Percentiles rank a stretch among this genome's conserved stretches.
These are phyloP conservation scores for Kurtzmaniella natalensis DNA, from an alignment of 1,139 yeast genomes.

Conservation along the genomic window DNA sequence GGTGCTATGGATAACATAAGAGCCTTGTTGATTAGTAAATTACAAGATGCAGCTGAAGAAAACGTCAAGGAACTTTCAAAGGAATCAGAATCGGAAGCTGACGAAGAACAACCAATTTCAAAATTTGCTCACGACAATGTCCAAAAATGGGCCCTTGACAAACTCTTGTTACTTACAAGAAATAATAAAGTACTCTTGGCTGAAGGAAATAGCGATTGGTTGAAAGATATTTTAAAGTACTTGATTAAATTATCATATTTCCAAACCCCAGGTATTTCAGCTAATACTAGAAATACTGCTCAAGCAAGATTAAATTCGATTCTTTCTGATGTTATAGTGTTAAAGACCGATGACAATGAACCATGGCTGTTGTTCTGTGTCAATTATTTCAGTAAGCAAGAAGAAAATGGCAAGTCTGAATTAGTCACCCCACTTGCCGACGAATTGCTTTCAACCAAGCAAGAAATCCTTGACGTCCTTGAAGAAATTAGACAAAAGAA, in stretches of 20 bases:
- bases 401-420: slow-evolving; percentile 16
- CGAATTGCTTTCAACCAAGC: slow-evolving; percentile 44
- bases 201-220: slow-evolving; percentile 26
- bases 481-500: slow-evolving; percentile 34
- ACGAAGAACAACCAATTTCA: slow-evolving; percentile 16
- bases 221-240: slow-evolving; percentile 47
- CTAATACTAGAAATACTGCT: slow-evolving; percentile 35
- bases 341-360: slow-evolving; percentile 37
- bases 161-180: slow-evolving; percentile 54
- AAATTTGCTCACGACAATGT: slow-evolving; percentile 32
- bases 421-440: slow-evolving; percentile 51
- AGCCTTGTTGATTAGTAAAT: slow-evolving; percentile 21
- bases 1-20: slow-evolving; percentile 16
- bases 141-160: slow-evolving; percentile 67
- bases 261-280: slow-evolving; percentile 20
- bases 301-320: slow-evolving; percentile 64
- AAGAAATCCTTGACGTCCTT: slow-evolving; percentile 49
- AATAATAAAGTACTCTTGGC: slow-evolving; percentile 32
- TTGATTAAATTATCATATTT: slow-evolving; percentile 58
- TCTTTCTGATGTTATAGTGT: slow-evolving; percentile 52
- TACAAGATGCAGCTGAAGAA: slow-evolving; percentile 13
- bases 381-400: slow-evolving; percentile 24
- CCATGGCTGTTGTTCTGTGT: slow-evolving; percentile 59
- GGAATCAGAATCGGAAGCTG: slow-evolving; percentile 8
- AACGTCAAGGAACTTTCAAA: slow-evolving; percentile 8